A percentile compares a stretch with the other conserved stretches of the same genome.
These are phyloP conservation scores for Colletotrichum simmondsii DNA, from an alignment of 2,329 filamentous ascomycete species.

Conservation along the genomic window DNA sequence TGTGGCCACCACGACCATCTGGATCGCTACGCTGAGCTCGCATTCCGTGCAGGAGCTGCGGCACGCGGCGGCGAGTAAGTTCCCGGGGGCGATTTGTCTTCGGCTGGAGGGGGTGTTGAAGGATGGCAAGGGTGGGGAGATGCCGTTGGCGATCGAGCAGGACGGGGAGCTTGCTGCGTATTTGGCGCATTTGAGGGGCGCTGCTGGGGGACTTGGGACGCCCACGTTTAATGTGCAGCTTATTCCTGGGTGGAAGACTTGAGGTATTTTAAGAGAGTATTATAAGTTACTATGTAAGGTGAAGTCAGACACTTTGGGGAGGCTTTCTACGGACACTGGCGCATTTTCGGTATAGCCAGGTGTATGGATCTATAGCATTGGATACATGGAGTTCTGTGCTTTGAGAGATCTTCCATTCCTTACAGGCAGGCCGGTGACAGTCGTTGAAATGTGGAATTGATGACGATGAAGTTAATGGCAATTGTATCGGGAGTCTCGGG, in stretches of 20 bases:
- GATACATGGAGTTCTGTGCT: too few species aligned
- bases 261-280: too few species aligned
- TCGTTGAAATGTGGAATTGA: background rate
- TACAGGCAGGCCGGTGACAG: too few species aligned
- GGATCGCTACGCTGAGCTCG: slow-evolving; percentile 72
- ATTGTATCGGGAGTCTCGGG: background rate
- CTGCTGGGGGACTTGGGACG: slow-evolving; percentile 36
- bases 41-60: slow-evolving; percentile 71
- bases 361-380: too few species aligned
- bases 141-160: slow-evolving; percentile 73
- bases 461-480: background rate
- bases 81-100: slow-evolving; percentile 67
- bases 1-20: slow-evolving; percentile 62
- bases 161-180: slow-evolving; percentile 81
- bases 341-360: too few species aligned
- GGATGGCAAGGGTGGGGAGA: slow-evolving; percentile 68
- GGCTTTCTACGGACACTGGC: too few species aligned
- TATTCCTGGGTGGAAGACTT: slow-evolving; percentile 37
- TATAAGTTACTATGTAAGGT: too few species aligned
- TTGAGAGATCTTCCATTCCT: too few species aligned
- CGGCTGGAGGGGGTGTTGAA: slow-evolving; percentile 75
- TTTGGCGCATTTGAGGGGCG: slow-evolving; percentile 68
- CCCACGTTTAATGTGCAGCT: slow-evolving; percentile 57
- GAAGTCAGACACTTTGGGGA: too few species aligned
- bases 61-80: slow-evolving; percentile 69